phyloP scores from a whole-genome alignment of 2,329 filamentous ascomycete species.

The Ceratocystiopsis minuta region DNA sequence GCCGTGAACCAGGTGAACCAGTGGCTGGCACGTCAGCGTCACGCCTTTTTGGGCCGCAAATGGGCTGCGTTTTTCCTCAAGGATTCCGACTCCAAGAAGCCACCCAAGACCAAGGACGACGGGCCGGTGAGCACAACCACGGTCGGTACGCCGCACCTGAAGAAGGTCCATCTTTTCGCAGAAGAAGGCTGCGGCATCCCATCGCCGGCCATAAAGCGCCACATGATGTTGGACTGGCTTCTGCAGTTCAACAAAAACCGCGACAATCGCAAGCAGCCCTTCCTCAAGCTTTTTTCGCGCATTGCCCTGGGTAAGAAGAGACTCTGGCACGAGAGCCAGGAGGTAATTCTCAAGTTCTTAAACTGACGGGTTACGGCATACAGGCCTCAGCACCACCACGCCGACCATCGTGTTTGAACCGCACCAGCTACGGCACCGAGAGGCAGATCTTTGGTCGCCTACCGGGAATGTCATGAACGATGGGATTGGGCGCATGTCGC shows the following conservation, averaged over 20 bases:
- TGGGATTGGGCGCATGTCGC: slow-evolving; percentile 48
- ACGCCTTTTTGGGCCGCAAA: slow-evolving; percentile 26
- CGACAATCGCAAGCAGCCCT: slow-evolving; percentile 26
- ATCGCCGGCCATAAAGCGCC: not conserved
- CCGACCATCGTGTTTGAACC: slow-evolving; percentile 27
- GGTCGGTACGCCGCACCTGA: slow-evolving; percentile 16
- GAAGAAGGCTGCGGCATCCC: slow-evolving; percentile 25
- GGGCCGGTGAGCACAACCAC: not conserved
- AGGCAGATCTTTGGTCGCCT: slow-evolving; percentile 22
- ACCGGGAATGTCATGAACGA: slow-evolving; percentile 39
- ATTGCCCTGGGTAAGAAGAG: slow-evolving; percentile 35
- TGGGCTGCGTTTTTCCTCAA: slow-evolving; percentile 31
- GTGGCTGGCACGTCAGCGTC: slow-evolving; percentile 22
- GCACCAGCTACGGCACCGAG: slow-evolving; percentile 24
- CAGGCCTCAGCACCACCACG: slow-evolving; percentile 31
- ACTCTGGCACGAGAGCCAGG: too few relatives aligned
- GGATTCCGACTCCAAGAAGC: slow-evolving; percentile 19
- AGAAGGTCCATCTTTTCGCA: slow-evolving; percentile 37
- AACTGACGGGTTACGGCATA: too few relatives aligned
- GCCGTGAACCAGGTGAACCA: slow-evolving; percentile 18
- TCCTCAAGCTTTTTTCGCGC: slow-evolving; percentile 40
- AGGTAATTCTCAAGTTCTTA: too few relatives aligned
- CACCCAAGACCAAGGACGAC: too few relatives aligned
- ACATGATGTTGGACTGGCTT: slow-evolving; percentile 32
- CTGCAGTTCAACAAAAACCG: slow-evolving; percentile 20